Conservation (phyloP, 257 asterid species). For the Salvia splendens region DNA sequence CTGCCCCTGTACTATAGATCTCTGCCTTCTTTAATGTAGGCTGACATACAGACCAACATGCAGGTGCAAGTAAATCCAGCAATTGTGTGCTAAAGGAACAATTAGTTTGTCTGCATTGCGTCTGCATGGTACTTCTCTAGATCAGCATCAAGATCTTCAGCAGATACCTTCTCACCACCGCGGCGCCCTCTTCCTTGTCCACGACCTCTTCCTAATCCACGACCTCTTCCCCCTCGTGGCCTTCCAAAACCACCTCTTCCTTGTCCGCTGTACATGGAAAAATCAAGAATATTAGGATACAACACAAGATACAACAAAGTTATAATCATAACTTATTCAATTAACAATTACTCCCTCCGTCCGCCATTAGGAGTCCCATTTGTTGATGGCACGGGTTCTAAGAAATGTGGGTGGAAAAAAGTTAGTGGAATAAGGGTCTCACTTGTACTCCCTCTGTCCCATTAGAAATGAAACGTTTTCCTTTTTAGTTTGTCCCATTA, state of each 20-base stretch:
- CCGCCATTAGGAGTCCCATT: no score
- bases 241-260: constrained; percentile 56
- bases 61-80: constrained; percentile 22
- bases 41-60: constrained; percentile 30
- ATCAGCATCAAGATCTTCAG: constrained; percentile 80
- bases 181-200: constrained; percentile 34
- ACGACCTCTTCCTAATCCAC: constrained; percentile 44
- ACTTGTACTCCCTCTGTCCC: no score
- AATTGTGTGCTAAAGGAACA: constrained; percentile 4
- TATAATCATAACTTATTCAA: background rate
- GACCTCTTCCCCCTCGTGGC: constrained; percentile 57
- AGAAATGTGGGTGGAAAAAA: no score
- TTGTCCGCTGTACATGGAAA: constrained; percentile 41
- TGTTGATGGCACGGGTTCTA: no score
- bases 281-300: constrained; percentile 3
- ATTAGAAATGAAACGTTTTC: no score
- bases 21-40: constrained; percentile 29
- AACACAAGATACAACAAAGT: background rate
- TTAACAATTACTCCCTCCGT: no score
- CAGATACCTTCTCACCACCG: constrained; percentile 57
- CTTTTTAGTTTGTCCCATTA: no score
- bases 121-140: constrained; percentile 65
- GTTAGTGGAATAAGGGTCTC: no score
- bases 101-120: constrained; percentile 49
- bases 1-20: constrained; percentile 30